Base-by-base conservation (phyloP, 2,329 filamentous ascomycete species). In the Xylaria sp. region DNA sequence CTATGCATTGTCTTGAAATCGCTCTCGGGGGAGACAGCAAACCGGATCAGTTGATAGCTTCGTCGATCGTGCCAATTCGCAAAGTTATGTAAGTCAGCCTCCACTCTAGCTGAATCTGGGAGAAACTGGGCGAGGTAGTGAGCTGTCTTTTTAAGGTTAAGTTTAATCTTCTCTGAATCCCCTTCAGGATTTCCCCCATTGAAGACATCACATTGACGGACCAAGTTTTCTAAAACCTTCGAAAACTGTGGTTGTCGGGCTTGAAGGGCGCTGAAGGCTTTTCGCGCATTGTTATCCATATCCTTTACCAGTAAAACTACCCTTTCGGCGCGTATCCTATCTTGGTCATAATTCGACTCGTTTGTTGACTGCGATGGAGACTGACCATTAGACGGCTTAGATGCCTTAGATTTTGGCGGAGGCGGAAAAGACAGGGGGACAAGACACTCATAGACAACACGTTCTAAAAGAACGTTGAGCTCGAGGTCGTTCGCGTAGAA, bases 1-100 rank as follows among this genome's bases (percentile, higher is more conserved):
- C 94, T 93, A 70, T 91, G 89, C 53, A 98, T 93, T 47, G 93
- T 97, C 75, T 93, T 92, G 79, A 97, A 98, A 76, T 99, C 96
- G 74, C 92, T 94, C 70, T 95, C 92, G 3, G 92, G 89, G 34
- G 90, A 91, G 78, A 94, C 93, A 61, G 93, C 90, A 78, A 94
- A 98, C 65, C 92, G 90, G 72, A 98, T 89, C 24, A 99, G 88
- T 75, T 97, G 92, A 79, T 98, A 98, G 74, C 89, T 92, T 64
- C 96, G 90, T 60, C 95, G 91, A 78, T 99, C 94, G 75, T 98
- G 93, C 73, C 91, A 86, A 79, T 95, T 97, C 45, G 93, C 94
- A 77, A 98, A 98, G 75, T 93, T 97, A 82, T 93, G 90, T 12
- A 99, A 83, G 79, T 98, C 94, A 17, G 89, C 87, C 39, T 87